phyloP scores from a whole-genome alignment of 495 filamentous ascomycete genomes.

The Halenospora varia region DNA sequence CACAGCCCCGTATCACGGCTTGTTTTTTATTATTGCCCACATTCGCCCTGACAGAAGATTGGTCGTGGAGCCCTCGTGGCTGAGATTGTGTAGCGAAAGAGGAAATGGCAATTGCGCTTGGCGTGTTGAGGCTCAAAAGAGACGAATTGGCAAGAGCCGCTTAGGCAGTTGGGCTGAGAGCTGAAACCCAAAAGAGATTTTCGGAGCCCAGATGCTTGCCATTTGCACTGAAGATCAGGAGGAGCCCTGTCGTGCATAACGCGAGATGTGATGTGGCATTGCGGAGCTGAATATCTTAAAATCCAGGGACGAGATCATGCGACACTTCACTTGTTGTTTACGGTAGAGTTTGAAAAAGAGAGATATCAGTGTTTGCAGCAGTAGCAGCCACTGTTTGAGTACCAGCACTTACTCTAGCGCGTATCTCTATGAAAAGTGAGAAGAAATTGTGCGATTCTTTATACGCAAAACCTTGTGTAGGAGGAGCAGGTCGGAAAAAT shows the following conservation, averaged over 20 bases:
- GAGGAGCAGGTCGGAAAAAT: too few species aligned
- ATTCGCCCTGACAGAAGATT: neutral
- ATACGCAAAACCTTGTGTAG: too few species aligned
- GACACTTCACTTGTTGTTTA: too few species aligned
- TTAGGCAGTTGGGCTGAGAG: neutral
- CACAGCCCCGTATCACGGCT: neutral
- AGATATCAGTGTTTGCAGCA: too few species aligned
- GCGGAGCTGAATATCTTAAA: neutral
- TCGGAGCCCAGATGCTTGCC: neutral
- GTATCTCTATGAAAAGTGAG: too few species aligned
- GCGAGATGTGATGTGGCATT: neutral
- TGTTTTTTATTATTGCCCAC: neutral
- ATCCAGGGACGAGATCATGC: too few species aligned
- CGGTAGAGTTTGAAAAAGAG: too few species aligned
- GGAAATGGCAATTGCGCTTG: neutral
- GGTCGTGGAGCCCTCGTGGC: neutral
- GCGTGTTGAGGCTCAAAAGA: neutral
- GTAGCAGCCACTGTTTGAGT: too few species aligned
- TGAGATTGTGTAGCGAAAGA: neutral
- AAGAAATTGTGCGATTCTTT: too few species aligned
- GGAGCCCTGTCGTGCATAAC: neutral
- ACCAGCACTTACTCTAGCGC: too few species aligned
- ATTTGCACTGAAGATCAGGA: too few species aligned
- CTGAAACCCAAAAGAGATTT: neutral
- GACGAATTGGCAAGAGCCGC: neutral